These are phyloP conservation scores for Borovskyia barvae DNA, from an alignment of 208 protist species.

Conservation along the genomic window DNA sequence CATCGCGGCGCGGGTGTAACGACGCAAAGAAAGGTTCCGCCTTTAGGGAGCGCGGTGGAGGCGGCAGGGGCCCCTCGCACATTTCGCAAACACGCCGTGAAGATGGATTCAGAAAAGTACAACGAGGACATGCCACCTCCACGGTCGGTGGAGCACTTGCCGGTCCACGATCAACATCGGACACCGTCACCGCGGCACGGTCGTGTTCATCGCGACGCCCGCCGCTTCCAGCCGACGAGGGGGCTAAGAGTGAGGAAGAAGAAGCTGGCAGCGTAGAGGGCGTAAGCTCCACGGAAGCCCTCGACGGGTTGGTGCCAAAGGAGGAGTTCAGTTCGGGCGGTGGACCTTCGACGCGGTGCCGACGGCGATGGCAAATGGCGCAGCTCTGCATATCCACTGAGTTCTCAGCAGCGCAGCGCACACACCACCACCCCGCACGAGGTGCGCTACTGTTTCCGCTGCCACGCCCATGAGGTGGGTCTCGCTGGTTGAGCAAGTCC, in stretches of 20 bases:
- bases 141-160: slow-evolving; percentile 1
- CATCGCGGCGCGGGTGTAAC: not conserved
- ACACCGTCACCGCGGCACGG: no score
- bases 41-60: not conserved
- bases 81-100: slow-evolving; percentile 23
- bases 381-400: slow-evolving; percentile 16
- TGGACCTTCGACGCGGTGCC: slow-evolving; percentile 16
- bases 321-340: not conserved
- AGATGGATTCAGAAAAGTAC: slow-evolving; percentile 34
- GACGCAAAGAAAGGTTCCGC: not conserved
- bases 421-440: slow-evolving; percentile 29
- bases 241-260: not conserved
- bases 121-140: slow-evolving; percentile 32
- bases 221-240: no score
- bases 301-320: not conserved
- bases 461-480: no score
- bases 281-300: no score
- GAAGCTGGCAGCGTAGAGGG: not conserved
- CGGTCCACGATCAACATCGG: not conserved
- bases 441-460: no score
- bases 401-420: slow-evolving; percentile 18
- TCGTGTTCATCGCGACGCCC: no score
- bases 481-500: no score
- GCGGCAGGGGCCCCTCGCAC: slow-evolving; percentile 22
- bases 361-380: slow-evolving; percentile 17